Percentiles rank a stretch among this genome's conserved stretches.
Conservation (phyloP, 2,329 filamentous ascomycete genomes). For the Ophiostoma tasmaniense region DNA sequence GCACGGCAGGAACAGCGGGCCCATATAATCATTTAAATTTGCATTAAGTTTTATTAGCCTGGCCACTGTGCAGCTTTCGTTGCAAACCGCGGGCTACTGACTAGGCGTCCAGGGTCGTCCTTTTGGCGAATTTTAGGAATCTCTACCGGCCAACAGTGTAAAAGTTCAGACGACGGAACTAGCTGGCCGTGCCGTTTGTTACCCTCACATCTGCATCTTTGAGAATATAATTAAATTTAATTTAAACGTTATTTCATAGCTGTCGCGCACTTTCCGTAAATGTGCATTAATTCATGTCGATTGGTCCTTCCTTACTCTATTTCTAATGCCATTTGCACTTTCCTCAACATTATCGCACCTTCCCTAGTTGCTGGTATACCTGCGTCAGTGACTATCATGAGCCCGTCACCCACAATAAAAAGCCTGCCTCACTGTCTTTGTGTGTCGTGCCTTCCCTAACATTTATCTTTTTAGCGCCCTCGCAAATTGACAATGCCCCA, state of each 20-base stretch:
- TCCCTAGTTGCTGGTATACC: neutral
- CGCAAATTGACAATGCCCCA: conserved; percentile 5
- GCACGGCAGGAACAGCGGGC: conserved; percentile 11
- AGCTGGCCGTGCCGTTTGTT: neutral
- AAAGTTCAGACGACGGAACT: neutral
- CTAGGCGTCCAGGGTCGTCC: neutral
- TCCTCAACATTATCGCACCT: neutral
- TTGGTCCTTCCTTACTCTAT: neutral
- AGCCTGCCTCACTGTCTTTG: neutral
- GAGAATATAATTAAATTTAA: neutral
- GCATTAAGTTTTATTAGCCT: neutral
- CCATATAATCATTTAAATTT: neutral
- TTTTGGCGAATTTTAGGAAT: neutral
- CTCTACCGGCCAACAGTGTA: neutral
- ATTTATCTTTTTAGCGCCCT: neutral
- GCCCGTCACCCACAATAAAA: neutral
- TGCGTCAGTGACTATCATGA: neutral
- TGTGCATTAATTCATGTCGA: neutral
- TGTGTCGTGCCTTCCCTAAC: conserved; percentile 2
- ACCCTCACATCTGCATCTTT: neutral
- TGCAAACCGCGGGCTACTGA: neutral
- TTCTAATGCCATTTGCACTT: neutral
- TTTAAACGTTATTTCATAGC: neutral
- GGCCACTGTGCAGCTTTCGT: neutral
- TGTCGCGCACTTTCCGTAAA: neutral